Evolutionary conservation across 2,329 filamentous ascomycete species (phyloP).

Genomic region (Aspergillus clavatus): DNA sequence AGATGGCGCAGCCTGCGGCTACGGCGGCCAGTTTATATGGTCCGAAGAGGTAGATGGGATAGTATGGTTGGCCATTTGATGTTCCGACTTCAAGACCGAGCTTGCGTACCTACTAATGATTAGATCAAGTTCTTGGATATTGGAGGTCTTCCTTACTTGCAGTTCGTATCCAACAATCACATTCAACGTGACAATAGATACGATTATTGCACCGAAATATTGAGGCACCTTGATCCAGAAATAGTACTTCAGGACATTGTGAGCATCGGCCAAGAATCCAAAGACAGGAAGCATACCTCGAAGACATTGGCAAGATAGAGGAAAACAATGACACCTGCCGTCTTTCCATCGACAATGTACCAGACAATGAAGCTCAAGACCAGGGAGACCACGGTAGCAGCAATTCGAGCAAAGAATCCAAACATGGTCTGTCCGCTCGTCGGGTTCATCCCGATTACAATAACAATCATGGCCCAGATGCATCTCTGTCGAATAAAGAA

Average conservation of each 20-base stretch:
- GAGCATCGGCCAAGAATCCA: neutral
- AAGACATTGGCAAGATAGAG: constrained; percentile 62
- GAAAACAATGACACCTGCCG: constrained; percentile 61
- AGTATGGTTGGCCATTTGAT: constrained; percentile 61
- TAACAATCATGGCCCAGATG: constrained; percentile 73
- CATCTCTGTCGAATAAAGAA: constrained; percentile 66
- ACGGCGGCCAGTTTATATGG: constrained; percentile 68
- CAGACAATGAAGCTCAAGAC: constrained; percentile 59
- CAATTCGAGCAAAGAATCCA: constrained; percentile 60
- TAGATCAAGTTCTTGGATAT: neutral
- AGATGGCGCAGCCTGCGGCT: constrained; percentile 60
- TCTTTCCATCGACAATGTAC: constrained; percentile 64
- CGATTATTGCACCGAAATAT: constrained; percentile 56
- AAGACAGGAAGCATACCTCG: constrained; percentile 30
- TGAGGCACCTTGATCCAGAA: constrained; percentile 63
- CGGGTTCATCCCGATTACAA: constrained; percentile 64
- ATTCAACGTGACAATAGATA: constrained; percentile 55
- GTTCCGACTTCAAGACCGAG: constrained; percentile 49
- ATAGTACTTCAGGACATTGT: constrained; percentile 45
- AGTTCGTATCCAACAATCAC: constrained; percentile 69
- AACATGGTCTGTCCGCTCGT: constrained; percentile 65
- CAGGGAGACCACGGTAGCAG: constrained; percentile 61
- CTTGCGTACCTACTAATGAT: constrained; percentile 40
- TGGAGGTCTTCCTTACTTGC: constrained; percentile 37
- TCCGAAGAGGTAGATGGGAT: constrained; percentile 64